Conservation (phyloP, 2,329 filamentous ascomycete species). For the Ascochyta clinopodiicola region DNA sequence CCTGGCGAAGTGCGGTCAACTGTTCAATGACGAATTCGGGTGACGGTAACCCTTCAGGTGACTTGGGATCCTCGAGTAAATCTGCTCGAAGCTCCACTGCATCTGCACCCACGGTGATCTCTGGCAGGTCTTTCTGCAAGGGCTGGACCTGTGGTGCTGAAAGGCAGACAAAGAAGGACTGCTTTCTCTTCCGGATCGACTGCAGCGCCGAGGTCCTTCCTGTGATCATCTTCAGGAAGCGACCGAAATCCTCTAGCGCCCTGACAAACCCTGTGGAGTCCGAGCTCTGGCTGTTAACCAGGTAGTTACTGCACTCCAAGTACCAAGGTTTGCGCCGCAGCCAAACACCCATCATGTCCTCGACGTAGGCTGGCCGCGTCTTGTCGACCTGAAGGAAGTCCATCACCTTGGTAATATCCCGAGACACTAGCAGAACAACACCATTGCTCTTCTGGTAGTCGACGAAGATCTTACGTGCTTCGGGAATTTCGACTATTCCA, state of each 20-base stretch:
- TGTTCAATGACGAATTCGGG: slow-evolving; percentile 82
- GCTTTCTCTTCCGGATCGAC: slow-evolving; percentile 66
- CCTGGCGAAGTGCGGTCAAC: slow-evolving; percentile 76
- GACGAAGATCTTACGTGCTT: slow-evolving; percentile 76
- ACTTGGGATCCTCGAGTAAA: slow-evolving; percentile 75
- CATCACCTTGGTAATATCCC: slow-evolving; percentile 86
- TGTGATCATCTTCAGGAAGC: slow-evolving; percentile 74
- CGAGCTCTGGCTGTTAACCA: slow-evolving; percentile 82
- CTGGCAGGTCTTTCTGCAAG: slow-evolving; percentile 69
- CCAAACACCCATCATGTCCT: slow-evolving; percentile 92
- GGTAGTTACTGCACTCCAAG: slow-evolving; percentile 89
- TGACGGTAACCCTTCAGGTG: slow-evolving; percentile 63
- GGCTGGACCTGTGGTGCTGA: slow-evolving; percentile 78
- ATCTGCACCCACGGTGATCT: slow-evolving; percentile 83
- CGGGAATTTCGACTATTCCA: slow-evolving; percentile 85
- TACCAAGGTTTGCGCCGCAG: slow-evolving; percentile 88
- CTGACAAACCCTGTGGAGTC: slow-evolving; percentile 58
- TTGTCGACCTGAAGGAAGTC: slow-evolving; percentile 88
- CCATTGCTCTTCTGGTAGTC: slow-evolving; percentile 79
- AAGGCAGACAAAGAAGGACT: slow-evolving; percentile 91
- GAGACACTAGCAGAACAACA: slow-evolving; percentile 84
- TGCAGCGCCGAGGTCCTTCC: slow-evolving; percentile 64
- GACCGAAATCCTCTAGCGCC: slow-evolving; percentile 72
- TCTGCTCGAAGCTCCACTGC: slow-evolving; percentile 95
- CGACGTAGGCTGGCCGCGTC: slow-evolving; percentile 87